Evolutionary conservation across 495 filamentous ascomycete species (phyloP).

Genomic region (Bryoglossum gracile): DNA sequence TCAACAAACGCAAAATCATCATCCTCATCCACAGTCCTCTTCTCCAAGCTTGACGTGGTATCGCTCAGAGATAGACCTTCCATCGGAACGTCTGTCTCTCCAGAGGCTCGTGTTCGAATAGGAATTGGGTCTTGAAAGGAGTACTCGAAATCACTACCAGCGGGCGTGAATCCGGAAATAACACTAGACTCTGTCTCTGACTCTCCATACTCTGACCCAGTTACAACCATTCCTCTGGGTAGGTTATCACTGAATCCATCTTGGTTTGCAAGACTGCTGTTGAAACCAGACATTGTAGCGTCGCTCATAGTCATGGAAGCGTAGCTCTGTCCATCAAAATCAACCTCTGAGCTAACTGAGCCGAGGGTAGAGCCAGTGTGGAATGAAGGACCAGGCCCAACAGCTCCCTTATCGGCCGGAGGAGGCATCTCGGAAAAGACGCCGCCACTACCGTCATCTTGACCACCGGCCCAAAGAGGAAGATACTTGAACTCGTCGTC

Average conservation of each 20-base stretch:
- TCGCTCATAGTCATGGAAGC: constrained; percentile 1
- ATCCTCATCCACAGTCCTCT: no score
- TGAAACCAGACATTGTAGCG: constrained; percentile 11
- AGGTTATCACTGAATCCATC: constrained; percentile 24
- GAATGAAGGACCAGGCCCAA: constrained; percentile 33
- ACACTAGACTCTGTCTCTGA: no score
- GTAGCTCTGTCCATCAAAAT: constrained; percentile 4
- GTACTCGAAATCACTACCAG: no score
- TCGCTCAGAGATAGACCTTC: no score
- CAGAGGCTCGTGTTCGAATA: no score
- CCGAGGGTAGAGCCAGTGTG: constrained; percentile 29
- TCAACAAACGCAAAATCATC: not conserved
- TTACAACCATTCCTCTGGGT: constrained; percentile 20
- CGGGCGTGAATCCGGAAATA: no score
- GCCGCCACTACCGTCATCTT: constrained; percentile 47
- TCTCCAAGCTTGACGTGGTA: no score
- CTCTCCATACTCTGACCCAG: no score
- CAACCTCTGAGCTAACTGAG: constrained; percentile 17
- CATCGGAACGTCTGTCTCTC: no score
- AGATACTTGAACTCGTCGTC: constrained; percentile 46
- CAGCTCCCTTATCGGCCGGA: constrained; percentile 29
- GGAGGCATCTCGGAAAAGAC: constrained; percentile 41
- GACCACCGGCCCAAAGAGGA: constrained; percentile 49
- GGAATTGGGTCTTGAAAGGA: no score
- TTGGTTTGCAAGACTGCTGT: constrained; percentile 19